Conservation (phyloP, 352 stramenopile genomes). For the Thraustochytrium striatum region DNA sequence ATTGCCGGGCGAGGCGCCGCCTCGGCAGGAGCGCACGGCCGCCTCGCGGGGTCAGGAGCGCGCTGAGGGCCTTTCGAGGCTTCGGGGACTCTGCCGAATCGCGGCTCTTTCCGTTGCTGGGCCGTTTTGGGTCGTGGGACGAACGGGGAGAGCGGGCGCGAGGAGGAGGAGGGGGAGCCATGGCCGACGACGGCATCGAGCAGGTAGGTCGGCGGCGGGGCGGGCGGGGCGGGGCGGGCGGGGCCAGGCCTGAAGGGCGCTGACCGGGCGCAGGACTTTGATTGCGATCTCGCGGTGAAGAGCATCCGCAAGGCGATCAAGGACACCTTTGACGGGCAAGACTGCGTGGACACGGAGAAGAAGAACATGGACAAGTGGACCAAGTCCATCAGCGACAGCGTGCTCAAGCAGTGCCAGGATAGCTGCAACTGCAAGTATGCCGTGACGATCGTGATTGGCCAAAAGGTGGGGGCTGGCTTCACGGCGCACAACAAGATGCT, state of each 20-base stretch:
- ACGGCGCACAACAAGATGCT: slow-evolving; percentile 46
- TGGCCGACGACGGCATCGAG: background rate
- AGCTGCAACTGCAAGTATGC: slow-evolving; percentile 48
- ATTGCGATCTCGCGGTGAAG: slow-evolving; percentile 37
- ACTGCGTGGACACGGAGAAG: slow-evolving; percentile 29
- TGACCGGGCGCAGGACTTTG: slow-evolving; percentile 23
- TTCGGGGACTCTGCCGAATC: too few relatives aligned
- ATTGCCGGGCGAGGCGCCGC: too few relatives aligned
- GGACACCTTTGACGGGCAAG: slow-evolving; percentile 44
- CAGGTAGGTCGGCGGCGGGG: background rate
- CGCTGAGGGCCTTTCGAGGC: too few relatives aligned
- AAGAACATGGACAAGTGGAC: slow-evolving; percentile 48
- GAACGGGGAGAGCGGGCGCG: too few relatives aligned
- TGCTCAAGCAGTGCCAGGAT: slow-evolving; percentile 42
- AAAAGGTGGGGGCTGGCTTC: slow-evolving; percentile 38
- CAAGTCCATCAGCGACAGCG: slow-evolving; percentile 43
- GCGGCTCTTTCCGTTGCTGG: too few relatives aligned
- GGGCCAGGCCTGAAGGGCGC: background rate
- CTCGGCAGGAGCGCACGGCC: too few relatives aligned
- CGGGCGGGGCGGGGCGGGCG: background rate
- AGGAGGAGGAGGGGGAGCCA: too few relatives aligned
- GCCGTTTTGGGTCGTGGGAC: too few relatives aligned
- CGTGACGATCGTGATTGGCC: slow-evolving; percentile 21
- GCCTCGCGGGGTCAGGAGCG: too few relatives aligned
- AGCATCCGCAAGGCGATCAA: slow-evolving; percentile 40